Base-by-base conservation (phyloP, 2,329 filamentous ascomycete species). In the Tolypocladium ophioglossoides region DNA sequence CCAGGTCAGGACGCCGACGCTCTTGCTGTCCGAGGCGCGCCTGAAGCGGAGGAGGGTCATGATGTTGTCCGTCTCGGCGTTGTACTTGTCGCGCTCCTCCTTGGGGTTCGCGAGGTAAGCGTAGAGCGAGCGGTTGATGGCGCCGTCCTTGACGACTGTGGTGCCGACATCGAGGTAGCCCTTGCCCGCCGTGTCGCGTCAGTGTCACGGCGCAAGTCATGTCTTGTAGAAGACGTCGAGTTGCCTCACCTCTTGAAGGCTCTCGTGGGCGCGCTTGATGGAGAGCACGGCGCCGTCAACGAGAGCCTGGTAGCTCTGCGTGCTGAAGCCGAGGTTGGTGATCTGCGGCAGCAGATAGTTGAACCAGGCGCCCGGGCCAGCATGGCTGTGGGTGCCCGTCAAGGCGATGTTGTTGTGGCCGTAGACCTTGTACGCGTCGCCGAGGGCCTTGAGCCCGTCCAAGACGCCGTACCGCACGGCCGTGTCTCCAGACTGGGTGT, bases 321-420 rank as follows among this genome's bases (percentile, higher is more conserved):
- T 83, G 69, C 90, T 80, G 62, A 96, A 96, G 0, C 92, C 92
- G 55, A 87, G 79, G 64, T 85, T 91, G 0, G 92, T 94, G 59
- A 97, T 87, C 66, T 96, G 91, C 9, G 91, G 92, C 7, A 96
- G 77, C 11, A 97, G 78, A 66, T 96, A 97, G 71, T 97, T 97
- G 67, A 95, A 77, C 90, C 91, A 97, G 7, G 87, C 92, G 2
- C 88, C 92, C 0, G 92, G 91, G 0, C 91, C 92, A 27, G 91
- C 86, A 71, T 97, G 92, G 30, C 89, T 94, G 69, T 97, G 92
- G 0, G 92, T 97, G 53, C 91, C 92, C 0, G 90, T 95, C 24
- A 97, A 80, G 37, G 92, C 92, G 38, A 96, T 73, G 64, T 96
- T 97, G 62, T 87, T 79, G 63, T 87, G 80, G 49, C 78, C 82